Evolutionary conservation across 768 basidiomycete genomes (phyloP).

Genomic region (Leccinum subgranulosum): DNA sequence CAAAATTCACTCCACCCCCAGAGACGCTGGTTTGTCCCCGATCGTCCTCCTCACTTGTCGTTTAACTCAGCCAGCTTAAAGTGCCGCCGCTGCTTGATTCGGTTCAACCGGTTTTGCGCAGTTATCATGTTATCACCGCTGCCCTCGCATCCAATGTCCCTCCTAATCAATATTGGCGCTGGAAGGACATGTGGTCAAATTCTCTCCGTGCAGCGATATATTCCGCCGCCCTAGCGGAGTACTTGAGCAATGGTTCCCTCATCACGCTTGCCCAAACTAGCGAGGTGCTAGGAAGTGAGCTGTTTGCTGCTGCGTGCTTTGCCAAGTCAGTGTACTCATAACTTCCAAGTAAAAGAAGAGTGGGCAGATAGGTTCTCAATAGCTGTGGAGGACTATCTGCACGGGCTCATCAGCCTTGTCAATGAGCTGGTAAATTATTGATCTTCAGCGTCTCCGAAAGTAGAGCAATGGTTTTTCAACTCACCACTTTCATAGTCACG

Average conservation of each 20-base stretch:
- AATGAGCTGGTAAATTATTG: slow-evolving; percentile 66
- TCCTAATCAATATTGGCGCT: slow-evolving; percentile 74
- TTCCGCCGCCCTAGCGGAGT: slow-evolving; percentile 62
- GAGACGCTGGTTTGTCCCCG: slow-evolving; percentile 47
- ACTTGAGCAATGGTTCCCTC: slow-evolving; percentile 55
- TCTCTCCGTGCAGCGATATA: slow-evolving; percentile 67
- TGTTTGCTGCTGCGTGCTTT: slow-evolving; percentile 1
- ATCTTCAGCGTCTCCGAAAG: background rate
- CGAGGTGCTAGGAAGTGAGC: slow-evolving; percentile 66
- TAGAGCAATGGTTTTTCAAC: background rate
- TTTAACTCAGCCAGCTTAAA: slow-evolving; percentile 28
- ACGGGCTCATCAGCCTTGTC: slow-evolving; percentile 71
- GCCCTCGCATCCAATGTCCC: slow-evolving; percentile 62
- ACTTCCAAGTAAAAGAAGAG: slow-evolving; percentile 56
- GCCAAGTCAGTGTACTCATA: slow-evolving; percentile 4
- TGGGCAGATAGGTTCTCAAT: slow-evolving; percentile 66
- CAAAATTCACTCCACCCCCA: slow-evolving; percentile 74
- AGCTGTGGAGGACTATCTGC: slow-evolving; percentile 77
- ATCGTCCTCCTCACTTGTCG: slow-evolving; percentile 6
- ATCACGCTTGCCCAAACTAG: slow-evolving; percentile 52
- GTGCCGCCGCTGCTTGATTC: slow-evolving; percentile 59
- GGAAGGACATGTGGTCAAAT: slow-evolving; percentile 81
- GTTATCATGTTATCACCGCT: slow-evolving; percentile 49
- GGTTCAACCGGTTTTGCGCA: slow-evolving; percentile 52
- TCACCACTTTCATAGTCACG: slow-evolving; percentile 52